Conservation (phyloP, 2,329 filamentous ascomycete species). For the Fusarium aywerte region DNA sequence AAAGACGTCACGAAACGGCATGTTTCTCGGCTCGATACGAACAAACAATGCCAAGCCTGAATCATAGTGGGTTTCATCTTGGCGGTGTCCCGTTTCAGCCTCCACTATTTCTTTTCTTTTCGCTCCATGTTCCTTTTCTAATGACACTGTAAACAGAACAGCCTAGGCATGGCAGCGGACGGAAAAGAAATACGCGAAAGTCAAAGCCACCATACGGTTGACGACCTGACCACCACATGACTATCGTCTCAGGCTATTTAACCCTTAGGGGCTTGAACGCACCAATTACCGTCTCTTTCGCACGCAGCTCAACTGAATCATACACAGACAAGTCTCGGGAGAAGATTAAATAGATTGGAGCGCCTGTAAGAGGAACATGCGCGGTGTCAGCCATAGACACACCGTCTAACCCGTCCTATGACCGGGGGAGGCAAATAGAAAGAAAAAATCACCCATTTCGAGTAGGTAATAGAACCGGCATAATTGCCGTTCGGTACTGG, state of each 20-base stretch:
- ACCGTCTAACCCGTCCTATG: not conserved
- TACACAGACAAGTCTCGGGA: not conserved
- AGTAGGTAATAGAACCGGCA: not conserved
- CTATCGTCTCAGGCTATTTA: not conserved
- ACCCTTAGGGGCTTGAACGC: too few species aligned
- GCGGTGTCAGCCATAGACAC: not conserved
- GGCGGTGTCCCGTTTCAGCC: constrained; percentile 20
- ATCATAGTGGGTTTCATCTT: constrained; percentile 29
- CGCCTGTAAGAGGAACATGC: constrained; percentile 6
- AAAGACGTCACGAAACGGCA: not conserved
- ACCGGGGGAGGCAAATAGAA: not conserved
- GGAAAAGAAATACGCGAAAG: not conserved
- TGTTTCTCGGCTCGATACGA: constrained; percentile 21
- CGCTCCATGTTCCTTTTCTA: not conserved
- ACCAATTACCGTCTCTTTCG: not conserved
- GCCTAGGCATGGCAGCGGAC: not conserved
- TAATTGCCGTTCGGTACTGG: constrained; percentile 8
- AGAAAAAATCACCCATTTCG: not conserved
- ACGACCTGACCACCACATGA: constrained; percentile 9
- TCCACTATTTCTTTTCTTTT: not conserved
- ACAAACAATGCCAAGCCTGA: constrained; percentile 20
- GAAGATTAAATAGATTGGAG: constrained; percentile 4
- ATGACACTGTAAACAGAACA: not conserved
- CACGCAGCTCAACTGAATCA: not conserved
- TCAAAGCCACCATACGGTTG: not conserved